Base-by-base conservation (phyloP, 371 early-diverging fungal genomes). In the Mucor velutinosus region DNA sequence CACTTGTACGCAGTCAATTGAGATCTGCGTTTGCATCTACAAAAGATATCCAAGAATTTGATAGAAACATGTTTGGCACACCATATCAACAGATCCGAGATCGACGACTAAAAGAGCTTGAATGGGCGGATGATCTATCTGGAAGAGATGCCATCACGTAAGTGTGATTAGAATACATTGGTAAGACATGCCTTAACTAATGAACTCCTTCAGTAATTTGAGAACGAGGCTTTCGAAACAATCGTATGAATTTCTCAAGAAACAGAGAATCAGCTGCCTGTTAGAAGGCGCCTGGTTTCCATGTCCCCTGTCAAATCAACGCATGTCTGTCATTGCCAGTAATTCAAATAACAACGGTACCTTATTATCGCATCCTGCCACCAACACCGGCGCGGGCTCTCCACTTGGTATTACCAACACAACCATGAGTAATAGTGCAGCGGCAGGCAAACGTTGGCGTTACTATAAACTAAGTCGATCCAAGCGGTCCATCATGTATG, bases 261-360 rank as follows among this genome's bases (percentile, higher is more conserved):
- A 87, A 33, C 93, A 93, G 66, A 76, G 92, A 12, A 85, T 93
- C 25, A 82, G 76, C 41, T 90, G 91, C 66, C 66, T 93, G 37
- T 59, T 89, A 27, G 69, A 72, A 51, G 93, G 93, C n/a, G 90
- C 89, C 4, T 93, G 92, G 91, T 93, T 92, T 69, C 90, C 89
- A 7, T 73, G 80, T 21, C 75, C 83, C 0, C 17, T 62, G n/a
- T 65, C 67, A 15, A 67, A 45, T 27, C 58, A 68, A 23, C 57
- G 71, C 29, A 64, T 70, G 33, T 67, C 75, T 7, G 71, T 62
- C 7, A 60, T 67, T 15, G 19, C 58, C 7, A 30, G 19, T 5
- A 60, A n/a, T 17, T 55, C 51, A 23, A 70, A 37, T 51, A 56
- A 29, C 57, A 64, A 32, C 23, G 39, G 45, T 45, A 14, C 41